Evolutionary conservation across 176 grass and related monocot species (phyloP).

Genomic region (Oryza glumipatula): DNA sequence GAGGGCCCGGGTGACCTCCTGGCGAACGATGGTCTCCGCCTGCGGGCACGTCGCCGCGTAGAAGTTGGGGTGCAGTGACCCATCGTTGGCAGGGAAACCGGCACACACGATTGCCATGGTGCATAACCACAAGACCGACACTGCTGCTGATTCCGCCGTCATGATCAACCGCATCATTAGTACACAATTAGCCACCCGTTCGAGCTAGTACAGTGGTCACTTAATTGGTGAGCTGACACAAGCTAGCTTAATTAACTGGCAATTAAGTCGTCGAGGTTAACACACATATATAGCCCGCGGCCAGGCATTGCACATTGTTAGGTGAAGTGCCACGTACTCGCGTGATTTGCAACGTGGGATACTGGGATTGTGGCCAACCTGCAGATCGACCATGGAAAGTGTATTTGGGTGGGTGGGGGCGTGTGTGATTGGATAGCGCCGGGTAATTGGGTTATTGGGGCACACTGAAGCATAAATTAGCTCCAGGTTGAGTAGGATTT

Average conservation of each 20-base stretch:
- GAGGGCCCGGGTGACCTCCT: neutral
- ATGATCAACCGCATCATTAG: slow-evolving; percentile 5
- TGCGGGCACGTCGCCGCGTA: slow-evolving; percentile 50
- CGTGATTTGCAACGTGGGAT: neutral
- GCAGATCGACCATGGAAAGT: neutral
- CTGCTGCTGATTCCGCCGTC: neutral
- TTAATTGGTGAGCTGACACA: neutral
- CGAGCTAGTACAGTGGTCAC: too few species aligned
- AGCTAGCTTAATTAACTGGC: neutral
- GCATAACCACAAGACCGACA: neutral
- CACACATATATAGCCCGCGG: neutral
- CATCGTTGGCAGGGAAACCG: slow-evolving; percentile 7
- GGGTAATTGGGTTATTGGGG: neutral
- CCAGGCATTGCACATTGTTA: neutral
- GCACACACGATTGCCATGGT: neutral
- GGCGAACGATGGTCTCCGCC: slow-evolving; percentile 45
- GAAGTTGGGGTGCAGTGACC: slow-evolving; percentile 37
- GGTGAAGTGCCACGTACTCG: neutral
- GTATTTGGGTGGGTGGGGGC: neutral
- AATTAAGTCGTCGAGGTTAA: neutral
- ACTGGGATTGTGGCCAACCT: neutral
- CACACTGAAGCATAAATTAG: neutral
- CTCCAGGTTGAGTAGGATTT: too few species aligned
- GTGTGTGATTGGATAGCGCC: neutral
- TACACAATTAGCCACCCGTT: too few species aligned